Conservation (phyloP, 2,329 filamentous ascomycete species). For the Cyanodermella asteris region DNA sequence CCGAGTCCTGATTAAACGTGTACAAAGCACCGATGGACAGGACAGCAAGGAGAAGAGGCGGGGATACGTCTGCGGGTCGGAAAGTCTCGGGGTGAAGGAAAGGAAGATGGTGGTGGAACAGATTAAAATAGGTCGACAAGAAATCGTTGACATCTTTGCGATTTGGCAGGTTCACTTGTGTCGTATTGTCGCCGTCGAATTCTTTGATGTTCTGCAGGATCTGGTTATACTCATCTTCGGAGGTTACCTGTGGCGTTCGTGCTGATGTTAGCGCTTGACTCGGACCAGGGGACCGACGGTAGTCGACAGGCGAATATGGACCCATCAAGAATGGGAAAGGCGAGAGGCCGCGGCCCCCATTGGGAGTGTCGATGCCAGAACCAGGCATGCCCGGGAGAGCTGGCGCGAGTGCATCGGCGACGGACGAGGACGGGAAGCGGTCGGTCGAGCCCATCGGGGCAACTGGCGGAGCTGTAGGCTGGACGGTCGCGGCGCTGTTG, state of each 20-base stretch:
- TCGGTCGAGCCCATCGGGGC: slow-evolving; percentile 50
- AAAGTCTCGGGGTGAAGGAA: slow-evolving; percentile 91
- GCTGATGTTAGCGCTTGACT: slow-evolving; percentile 41
- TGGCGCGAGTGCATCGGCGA: slow-evolving; percentile 40
- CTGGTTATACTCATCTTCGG: slow-evolving; percentile 63
- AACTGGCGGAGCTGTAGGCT: slow-evolving; percentile 39
- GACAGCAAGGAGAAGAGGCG: slow-evolving; percentile 68
- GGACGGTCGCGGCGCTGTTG: slow-evolving; percentile 33
- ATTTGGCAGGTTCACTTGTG: slow-evolving; percentile 66
- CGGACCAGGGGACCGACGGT: slow-evolving; percentile 46
- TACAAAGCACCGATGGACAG: slow-evolving; percentile 91
- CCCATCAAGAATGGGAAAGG: slow-evolving; percentile 48
- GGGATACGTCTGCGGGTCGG: slow-evolving; percentile 54
- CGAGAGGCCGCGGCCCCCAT: slow-evolving; percentile 52
- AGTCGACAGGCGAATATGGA: slow-evolving; percentile 46
- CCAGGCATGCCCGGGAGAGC: slow-evolving; percentile 47
- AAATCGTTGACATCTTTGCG: slow-evolving; percentile 72
- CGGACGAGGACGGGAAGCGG: slow-evolving; percentile 33
- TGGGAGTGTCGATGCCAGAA: slow-evolving; percentile 46
- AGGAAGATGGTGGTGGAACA: slow-evolving; percentile 91
- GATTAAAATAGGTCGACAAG: slow-evolving; percentile 82
- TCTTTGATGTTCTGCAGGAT: slow-evolving; percentile 72
- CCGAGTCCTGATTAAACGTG: slow-evolving; percentile 90
- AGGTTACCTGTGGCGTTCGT: slow-evolving; percentile 57
- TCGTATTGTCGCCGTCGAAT: slow-evolving; percentile 58